Base-by-base conservation (phyloP, 202 grass and related monocot genomes). In the Miscanthus sacchariflorus region DNA sequence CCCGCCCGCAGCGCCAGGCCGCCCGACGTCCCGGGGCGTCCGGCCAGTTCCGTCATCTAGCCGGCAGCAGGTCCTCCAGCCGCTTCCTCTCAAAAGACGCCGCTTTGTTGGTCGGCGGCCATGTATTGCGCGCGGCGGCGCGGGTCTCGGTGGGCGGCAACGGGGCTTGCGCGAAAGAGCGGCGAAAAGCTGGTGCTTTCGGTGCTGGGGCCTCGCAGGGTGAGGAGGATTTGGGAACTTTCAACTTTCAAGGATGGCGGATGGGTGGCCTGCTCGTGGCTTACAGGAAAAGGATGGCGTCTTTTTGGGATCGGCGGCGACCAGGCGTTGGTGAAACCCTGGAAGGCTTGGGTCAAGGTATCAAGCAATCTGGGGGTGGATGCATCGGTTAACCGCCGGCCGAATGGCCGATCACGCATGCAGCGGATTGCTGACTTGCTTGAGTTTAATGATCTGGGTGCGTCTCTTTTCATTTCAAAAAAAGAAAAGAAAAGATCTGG, bases 11-110 rank as follows among this genome's bases (percentile, higher is more conserved):
- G 93, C 65, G 88, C 63, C 63, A 99, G 91, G 74, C 97, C 87
- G 46, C 92, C 90, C 90, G 93, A 92, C 74, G 97, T 92, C 58
- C 97, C 97, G 73, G 97, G 97, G 88, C 91, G 89, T 14, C 94
- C 96, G 48, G 91, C 84, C 79, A 89, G 44, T 81, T 88, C 86
- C 88, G 81, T 83, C 92, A 95, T 95, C 87, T 49, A 68, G 50
- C 77, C 35, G 39, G 65, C 42, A 3, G 74, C 28, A 4, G 74
- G 65, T 3, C 12, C 70, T 24, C 86, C 17, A 12, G 30, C 42
- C 74, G 67, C 61, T 40, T 39, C 70, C 64, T 30, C 50, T 88
- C 78, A 91, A 74, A 78, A 56, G 50, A 72, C 13, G 78, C 43
- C 64, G 71, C 28, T 21, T 18, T 67, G 71, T 64, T 65, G 77